Evolutionary conservation across 2,329 filamentous ascomycete species (phyloP), one percentile per base, ranked within the genome.

Genomic region (Arachnopeziza araneosa): DNA sequence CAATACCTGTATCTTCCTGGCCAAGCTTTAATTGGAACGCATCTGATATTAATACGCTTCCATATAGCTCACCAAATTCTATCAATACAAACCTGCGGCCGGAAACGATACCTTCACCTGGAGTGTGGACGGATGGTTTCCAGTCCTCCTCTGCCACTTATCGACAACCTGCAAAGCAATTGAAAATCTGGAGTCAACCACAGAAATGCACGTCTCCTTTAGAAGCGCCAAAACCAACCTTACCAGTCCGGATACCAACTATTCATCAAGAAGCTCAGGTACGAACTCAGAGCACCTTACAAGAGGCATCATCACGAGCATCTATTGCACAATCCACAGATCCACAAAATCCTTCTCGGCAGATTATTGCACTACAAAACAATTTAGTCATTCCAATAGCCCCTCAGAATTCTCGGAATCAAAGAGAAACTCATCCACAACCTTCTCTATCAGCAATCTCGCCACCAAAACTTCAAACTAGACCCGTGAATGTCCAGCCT

Each of bases 1-100:
- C 12, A 24, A 21, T 50, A 36, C 6, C 24, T 10, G 19, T 26
- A 4, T 26, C 30, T 23, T 22, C 32, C 2, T 63, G 58, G 58
- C 26, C 58, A 23, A 56, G 24, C 48, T 24, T 50, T 52, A 54
- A 36, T 49, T 56, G 61, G 58, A 36, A 58, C 49, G 17, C 26
- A 4, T 51, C 36, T 30, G 36, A 58, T 26, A 23, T 44, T 19
- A 44, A 12, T 44, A 4, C 36, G 3, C 17, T 19, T 19, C 5
- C 36, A 14, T 44, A 44, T 12, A 19, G 21, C 50, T 19, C 49
- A 30, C 5, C 44, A 36, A 30, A 50, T 51, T 21, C 22, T 26
- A 44, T 14, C 12, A 44, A 14, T 44, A 17, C 12, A 7, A 6
- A 2, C 17, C 36, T 44, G 6, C 17, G 12, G 2, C 36, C 12